Conservation (phyloP, 305 asterid species). For the Nicotiana rustica region DNA sequence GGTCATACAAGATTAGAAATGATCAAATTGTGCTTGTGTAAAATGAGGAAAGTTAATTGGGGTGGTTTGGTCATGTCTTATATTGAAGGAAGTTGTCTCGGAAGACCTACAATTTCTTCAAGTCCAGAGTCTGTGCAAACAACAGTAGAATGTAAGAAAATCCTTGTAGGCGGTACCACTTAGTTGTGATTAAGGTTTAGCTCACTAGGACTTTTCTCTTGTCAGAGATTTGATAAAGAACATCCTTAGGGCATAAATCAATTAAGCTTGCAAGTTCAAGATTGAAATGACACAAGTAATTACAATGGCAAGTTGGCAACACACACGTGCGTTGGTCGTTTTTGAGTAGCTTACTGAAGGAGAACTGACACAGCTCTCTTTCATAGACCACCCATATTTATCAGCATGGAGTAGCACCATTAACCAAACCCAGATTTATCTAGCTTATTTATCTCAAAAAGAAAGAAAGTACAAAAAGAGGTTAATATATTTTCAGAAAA, state of each 20-base stretch:
- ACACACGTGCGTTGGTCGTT: not conserved
- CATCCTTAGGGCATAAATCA: not conserved
- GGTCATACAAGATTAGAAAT: not conserved
- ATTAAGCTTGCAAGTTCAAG: not conserved
- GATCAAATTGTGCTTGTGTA: not conserved
- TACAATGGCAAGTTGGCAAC: not conserved
- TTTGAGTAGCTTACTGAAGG: not conserved
- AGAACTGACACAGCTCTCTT: not conserved
- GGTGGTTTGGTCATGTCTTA: not conserved
- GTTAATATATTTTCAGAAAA: too few species aligned
- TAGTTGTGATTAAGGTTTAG: not conserved
- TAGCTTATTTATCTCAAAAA: not conserved
- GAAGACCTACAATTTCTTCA: not conserved
- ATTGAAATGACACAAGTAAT: not conserved
- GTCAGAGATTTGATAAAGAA: not conserved
- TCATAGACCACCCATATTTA: not conserved
- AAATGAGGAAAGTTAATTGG: not conserved
- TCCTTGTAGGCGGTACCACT: not conserved
- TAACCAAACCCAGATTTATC: not conserved
- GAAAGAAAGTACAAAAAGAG: not conserved
- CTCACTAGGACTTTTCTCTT: not conserved
- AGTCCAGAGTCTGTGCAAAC: not conserved
- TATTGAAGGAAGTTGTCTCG: not conserved
- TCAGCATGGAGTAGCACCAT: not conserved
- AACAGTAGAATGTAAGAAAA: not conserved